Evolutionary conservation across 73 alveolate species (phyloP).

Genomic region (Paramecium pentaurelia): DNA sequence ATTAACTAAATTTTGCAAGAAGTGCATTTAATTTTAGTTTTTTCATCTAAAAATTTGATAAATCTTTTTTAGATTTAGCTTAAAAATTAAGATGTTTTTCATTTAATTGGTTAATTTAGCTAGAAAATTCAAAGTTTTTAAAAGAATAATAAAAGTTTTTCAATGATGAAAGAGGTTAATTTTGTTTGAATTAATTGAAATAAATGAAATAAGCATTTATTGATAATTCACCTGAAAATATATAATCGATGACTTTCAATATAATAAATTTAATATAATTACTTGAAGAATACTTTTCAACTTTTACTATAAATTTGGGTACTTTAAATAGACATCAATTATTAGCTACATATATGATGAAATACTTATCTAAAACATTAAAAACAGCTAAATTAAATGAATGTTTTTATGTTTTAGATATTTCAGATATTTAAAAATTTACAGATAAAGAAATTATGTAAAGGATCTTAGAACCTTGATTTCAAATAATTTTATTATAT

Average conservation of each 20-base stretch:
- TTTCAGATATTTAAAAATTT: not conserved
- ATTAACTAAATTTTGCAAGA: not conserved
- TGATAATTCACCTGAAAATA: not conserved
- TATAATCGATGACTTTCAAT: not conserved
- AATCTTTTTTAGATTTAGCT: not conserved
- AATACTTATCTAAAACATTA: not conserved
- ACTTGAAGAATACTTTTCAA: not conserved
- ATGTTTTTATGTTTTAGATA: not conserved
- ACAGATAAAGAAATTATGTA: not conserved
- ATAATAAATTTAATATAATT: not conserved
- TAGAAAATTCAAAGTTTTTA: not conserved
- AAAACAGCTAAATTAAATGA: not conserved
- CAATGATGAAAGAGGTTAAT: not conserved
- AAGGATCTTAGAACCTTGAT: not conserved
- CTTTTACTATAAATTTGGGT: not conserved
- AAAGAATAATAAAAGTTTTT: not conserved
- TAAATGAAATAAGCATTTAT: not conserved
- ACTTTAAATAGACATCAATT: not conserved
- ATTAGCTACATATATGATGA: not conserved
- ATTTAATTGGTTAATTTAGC: not conserved
- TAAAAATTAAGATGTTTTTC: not conserved
- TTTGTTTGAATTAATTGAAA: not conserved
- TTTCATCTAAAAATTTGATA: not conserved
- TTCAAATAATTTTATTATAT: not conserved
- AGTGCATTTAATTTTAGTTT: not conserved